A percentile compares a stretch with the other conserved stretches of the same genome.
phyloP scores from a whole-genome alignment of 495 filamentous ascomycete genomes.

The Haplographium delicatum region DNA sequence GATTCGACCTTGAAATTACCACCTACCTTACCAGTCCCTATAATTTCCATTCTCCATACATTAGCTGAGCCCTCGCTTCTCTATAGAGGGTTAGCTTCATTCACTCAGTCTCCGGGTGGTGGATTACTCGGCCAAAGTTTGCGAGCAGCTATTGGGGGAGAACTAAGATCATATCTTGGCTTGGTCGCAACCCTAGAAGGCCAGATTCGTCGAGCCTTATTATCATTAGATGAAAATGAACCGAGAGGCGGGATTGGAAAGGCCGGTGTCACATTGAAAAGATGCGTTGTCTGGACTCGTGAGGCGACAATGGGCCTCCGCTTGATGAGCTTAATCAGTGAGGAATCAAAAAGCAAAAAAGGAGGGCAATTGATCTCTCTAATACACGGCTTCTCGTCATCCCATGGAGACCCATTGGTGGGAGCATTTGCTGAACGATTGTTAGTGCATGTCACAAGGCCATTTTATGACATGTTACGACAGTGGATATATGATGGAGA shows the following conservation, averaged over 20 bases:
- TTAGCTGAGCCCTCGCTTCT: conserved; percentile 90
- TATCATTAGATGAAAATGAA: conserved; percentile 59
- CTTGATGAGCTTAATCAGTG: conserved; percentile 88
- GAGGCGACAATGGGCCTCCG: conserved; percentile 96
- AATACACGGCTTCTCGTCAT: conserved; percentile 88
- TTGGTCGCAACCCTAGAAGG: conserved; percentile 89
- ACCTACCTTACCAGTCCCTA: conserved; percentile 68
- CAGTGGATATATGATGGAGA: conserved; percentile 99
- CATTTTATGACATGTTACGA: conserved; percentile 94
- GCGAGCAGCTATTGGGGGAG: conserved; percentile 78
- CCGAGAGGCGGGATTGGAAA: conserved; percentile 67
- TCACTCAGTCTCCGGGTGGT: conserved; percentile 62
- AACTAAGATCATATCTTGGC: conserved; percentile 87
- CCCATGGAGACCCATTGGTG: conserved; percentile 93
- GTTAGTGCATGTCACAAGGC: conserved; percentile 83
- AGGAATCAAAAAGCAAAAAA: conserved; percentile 80
- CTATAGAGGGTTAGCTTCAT: conserved; percentile 71
- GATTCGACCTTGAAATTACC: conserved; percentile 67
- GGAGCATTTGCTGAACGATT: conserved; percentile 91
- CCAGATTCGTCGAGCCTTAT: conserved; percentile 79
- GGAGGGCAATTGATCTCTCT: conserved; percentile 92
- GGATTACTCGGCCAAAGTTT: conserved; percentile 87
- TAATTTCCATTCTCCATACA: conserved; percentile 82
- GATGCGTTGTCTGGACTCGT: conserved; percentile 95
- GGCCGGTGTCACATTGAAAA: conserved; percentile 89